Evolutionary conservation across 169 alveolate species (phyloP).

Genomic region (Condylostoma magnum): DNA sequence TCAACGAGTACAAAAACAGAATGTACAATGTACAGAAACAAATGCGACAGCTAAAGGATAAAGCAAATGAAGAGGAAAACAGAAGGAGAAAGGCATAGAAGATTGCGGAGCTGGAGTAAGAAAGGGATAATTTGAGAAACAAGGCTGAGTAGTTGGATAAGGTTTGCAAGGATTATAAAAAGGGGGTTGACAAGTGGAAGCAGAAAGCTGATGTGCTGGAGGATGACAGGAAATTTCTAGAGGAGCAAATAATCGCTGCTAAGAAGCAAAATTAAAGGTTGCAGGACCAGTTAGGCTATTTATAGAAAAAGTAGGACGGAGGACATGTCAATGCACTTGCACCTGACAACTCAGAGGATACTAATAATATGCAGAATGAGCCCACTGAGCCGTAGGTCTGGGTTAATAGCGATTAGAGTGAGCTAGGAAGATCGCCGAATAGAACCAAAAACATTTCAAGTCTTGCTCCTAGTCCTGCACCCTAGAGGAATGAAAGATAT

Average conservation of each 20-base stretch:
- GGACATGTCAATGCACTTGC: background rate
- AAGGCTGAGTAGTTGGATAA: conserved; percentile 22
- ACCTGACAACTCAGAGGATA: background rate
- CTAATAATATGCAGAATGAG: background rate
- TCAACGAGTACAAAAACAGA: conserved; percentile 36
- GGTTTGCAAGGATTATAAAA: conserved; percentile 27
- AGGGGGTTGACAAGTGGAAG: conserved; percentile 8
- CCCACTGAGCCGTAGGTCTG: background rate
- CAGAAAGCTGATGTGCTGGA: conserved; percentile 17
- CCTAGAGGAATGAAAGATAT: background rate
- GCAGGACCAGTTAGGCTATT: background rate
- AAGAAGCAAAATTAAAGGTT: conserved; percentile 19
- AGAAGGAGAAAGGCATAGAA: conserved; percentile 4
- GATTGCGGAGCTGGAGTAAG: background rate
- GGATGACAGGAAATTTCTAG: conserved; percentile 33
- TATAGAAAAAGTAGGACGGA: background rate
- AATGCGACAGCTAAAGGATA: conserved; percentile 36
- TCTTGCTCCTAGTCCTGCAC: background rate
- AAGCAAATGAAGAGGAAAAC: conserved; percentile 18
- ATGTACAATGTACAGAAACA: conserved; percentile 57
- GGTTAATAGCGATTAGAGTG: background rate
- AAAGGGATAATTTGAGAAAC: conserved; percentile 20
- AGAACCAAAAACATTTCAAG: background rate
- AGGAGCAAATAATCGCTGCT: conserved; percentile 27
- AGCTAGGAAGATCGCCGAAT: background rate